Conservation (phyloP, 495 filamentous ascomycete species). For the Diplogelasinospora grovesii region DNA sequence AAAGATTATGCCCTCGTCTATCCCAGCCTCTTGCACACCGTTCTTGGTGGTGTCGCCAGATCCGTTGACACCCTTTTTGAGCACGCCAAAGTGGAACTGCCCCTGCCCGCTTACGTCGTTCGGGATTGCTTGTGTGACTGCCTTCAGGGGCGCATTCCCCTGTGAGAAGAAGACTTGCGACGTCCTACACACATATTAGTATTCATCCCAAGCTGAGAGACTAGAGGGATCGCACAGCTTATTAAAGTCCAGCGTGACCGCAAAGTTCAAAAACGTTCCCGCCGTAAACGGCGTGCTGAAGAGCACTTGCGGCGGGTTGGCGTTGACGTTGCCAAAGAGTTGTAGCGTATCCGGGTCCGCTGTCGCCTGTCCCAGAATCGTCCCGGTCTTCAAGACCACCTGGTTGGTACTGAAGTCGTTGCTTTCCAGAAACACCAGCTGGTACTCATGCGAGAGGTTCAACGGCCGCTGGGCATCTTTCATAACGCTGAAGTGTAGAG, state of each 20-base stretch:
- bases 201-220: no score
- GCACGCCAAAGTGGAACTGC: constrained; percentile 41
- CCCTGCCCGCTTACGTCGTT: constrained; percentile 41
- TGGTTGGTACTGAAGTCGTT: constrained; percentile 42
- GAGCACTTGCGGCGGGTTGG: constrained; percentile 24
- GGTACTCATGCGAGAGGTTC: constrained; percentile 44
- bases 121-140: constrained; percentile 23
- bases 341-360: constrained; percentile 31
- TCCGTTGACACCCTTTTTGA: constrained; percentile 36
- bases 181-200: constrained; percentile 20
- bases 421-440: constrained; percentile 43
- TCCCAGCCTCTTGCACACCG: constrained; percentile 33
- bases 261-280: constrained; percentile 42
- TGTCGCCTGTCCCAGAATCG: constrained; percentile 27
- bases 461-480: constrained; percentile 35
- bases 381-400: constrained; percentile 44
- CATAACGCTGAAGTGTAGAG: constrained; percentile 43
- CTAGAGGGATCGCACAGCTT: constrained; percentile 28
- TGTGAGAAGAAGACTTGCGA: constrained; percentile 36
- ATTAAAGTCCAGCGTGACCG: constrained; percentile 37
- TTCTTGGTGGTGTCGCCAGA: constrained; percentile 31
- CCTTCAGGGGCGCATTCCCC: constrained; percentile 22
- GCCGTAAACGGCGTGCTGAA: constrained; percentile 33
- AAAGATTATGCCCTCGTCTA: constrained; percentile 42
- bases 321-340: constrained; percentile 34